phyloP scores from a whole-genome alignment of 257 asterid species.

The Lycium barbarum region DNA sequence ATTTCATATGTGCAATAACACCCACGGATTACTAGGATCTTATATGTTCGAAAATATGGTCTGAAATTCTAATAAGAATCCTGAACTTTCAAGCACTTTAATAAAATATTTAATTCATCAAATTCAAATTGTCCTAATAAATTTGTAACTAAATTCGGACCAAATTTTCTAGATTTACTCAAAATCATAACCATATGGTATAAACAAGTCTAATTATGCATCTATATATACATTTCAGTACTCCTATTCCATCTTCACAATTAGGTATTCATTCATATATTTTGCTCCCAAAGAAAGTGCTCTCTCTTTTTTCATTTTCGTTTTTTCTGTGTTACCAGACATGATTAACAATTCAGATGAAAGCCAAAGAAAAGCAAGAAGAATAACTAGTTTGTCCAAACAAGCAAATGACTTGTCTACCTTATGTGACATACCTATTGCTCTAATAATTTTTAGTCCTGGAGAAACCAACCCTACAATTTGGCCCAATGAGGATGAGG shows the following conservation, averaged over 20 bases:
- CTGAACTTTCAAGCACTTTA: neutral
- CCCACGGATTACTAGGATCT: neutral
- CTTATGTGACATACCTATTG: neutral
- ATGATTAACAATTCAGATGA: neutral
- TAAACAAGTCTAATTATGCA: neutral
- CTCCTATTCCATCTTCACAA: neutral
- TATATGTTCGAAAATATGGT: neutral
- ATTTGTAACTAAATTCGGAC: neutral
- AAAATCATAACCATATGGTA: neutral
- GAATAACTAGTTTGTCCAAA: neutral
- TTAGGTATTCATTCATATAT: neutral
- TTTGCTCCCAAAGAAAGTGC: too few relatives aligned
- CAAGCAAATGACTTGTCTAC: neutral
- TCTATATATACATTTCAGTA: neutral
- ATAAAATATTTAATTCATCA: neutral
- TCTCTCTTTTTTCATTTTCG: too few relatives aligned
- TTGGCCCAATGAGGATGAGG: neutral
- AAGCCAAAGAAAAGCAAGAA: neutral
- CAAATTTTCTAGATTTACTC: neutral
- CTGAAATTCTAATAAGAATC: neutral
- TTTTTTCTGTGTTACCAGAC: neutral
- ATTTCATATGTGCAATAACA: too few relatives aligned
- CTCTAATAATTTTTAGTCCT: neutral
- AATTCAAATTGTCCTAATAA: neutral
- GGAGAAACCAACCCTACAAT: neutral